A percentile compares a stretch with the other conserved stretches of the same genome.
These are phyloP conservation scores for Gossypium laxum DNA, from an alignment of 441 rosid genomes.

Conservation along the genomic window DNA sequence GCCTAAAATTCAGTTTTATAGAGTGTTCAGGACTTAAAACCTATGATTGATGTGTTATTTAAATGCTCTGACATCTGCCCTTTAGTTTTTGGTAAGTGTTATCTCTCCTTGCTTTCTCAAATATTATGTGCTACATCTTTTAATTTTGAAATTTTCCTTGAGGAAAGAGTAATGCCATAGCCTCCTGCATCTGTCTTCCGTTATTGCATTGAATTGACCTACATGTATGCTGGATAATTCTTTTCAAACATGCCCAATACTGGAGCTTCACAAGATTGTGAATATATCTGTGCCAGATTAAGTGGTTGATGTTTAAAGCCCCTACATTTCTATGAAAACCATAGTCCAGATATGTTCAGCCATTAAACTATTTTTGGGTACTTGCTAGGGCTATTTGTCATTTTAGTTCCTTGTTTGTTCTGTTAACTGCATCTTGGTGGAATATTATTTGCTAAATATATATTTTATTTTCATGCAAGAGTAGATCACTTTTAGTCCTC, in stretches of 20 bases:
- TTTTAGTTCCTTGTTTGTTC: neutral
- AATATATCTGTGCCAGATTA: neutral
- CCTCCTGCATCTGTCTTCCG: neutral
- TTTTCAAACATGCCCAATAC: neutral
- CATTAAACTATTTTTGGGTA: neutral
- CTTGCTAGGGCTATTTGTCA: neutral
- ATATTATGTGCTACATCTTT: neutral
- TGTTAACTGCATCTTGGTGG: neutral
- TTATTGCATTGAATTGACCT: neutral
- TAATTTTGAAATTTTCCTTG: neutral
- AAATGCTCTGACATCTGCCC: neutral
- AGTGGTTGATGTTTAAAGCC: neutral
- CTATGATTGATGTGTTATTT: neutral
- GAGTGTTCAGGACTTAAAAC: neutral
- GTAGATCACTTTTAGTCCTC: neutral
- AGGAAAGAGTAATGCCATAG: neutral
- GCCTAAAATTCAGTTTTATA: neutral
- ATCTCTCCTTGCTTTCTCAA: neutral
- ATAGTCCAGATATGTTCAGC: neutral
- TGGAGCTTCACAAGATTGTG: neutral
- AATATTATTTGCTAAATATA: too few relatives aligned
- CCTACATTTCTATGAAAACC: neutral
- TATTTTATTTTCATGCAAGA: neutral
- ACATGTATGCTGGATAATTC: neutral
- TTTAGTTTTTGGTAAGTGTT: neutral